Evolutionary conservation across 768 basidiomycete genomes (phyloP).

Genomic region (Steccherinum ochraceum): DNA sequence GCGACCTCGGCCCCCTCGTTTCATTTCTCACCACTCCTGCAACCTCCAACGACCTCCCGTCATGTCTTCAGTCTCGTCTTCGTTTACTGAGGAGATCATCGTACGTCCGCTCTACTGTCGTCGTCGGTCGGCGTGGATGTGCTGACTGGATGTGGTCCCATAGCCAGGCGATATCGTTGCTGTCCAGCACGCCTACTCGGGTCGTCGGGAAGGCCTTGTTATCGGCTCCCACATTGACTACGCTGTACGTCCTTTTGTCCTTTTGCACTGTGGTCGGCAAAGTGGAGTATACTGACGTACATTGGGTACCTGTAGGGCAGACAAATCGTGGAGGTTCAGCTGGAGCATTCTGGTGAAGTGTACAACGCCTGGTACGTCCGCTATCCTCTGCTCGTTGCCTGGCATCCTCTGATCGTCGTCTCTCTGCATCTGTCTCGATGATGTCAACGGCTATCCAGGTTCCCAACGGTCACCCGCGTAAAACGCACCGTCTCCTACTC

Average conservation of each 20-base stretch:
- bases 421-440: no score
- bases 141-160: background rate
- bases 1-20: slow-evolving; percentile 12
- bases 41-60: slow-evolving; percentile 4
- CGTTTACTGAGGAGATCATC: background rate
- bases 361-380: slow-evolving; percentile 57
- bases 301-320: slow-evolving; percentile 49
- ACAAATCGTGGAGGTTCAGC: slow-evolving; percentile 76
- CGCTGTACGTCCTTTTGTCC: slow-evolving; percentile 38
- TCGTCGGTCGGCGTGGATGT: background rate
- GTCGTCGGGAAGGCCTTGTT: slow-evolving; percentile 74
- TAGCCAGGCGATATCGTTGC: slow-evolving; percentile 81
- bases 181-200: slow-evolving; percentile 56
- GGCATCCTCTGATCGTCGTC: background rate
- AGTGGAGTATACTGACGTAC: background rate
- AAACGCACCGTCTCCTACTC: slow-evolving; percentile 64
- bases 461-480: slow-evolving; percentile 75
- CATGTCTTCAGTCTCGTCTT: slow-evolving; percentile 26
- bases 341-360: slow-evolving; percentile 54
- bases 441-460: slow-evolving; percentile 34
- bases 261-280: background rate
- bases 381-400: background rate
- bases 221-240: slow-evolving; percentile 69
- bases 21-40: slow-evolving; percentile 17
- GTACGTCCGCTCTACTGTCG: slow-evolving; percentile 9